Conservation (phyloP, 2,329 filamentous ascomycete species). For the Hyphodiscus sp. region DNA sequence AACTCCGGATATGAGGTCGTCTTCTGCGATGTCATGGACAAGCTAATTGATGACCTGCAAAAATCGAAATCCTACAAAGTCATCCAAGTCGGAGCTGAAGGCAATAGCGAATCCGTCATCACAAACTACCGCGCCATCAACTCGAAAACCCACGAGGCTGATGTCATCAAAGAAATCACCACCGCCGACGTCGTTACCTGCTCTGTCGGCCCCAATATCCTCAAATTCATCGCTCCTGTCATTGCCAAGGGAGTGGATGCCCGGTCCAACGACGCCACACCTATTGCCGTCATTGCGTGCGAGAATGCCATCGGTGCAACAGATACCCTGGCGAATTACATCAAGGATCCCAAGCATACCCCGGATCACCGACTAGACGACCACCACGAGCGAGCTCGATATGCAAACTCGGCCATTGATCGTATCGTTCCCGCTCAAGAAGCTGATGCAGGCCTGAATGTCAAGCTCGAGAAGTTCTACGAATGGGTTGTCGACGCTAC, state of each 20-base stretch:
- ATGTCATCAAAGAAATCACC: conserved; percentile 78
- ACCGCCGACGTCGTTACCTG: conserved; percentile 90
- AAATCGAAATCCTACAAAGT: conserved; percentile 74
- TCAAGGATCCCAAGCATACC: conserved; percentile 66
- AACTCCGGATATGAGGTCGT: conserved; percentile 93
- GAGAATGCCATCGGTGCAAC: conserved; percentile 97
- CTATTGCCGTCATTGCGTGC: conserved; percentile 89
- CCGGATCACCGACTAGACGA: conserved; percentile 57
- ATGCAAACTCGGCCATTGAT: conserved; percentile 97
- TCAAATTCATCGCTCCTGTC: conserved; percentile 91
- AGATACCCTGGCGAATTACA: conserved; percentile 75
- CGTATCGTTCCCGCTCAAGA: conserved; percentile 94
- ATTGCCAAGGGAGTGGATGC: conserved; percentile 90
- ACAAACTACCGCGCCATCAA: conserved; percentile 97
- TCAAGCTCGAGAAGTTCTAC: conserved; percentile 97
- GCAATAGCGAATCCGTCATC: conserved; percentile 74
- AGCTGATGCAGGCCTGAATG: conserved; percentile 71
- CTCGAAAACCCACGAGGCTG: conserved; percentile 75
- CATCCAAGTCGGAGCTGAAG: conserved; percentile 83
- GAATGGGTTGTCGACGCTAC: conserved; percentile 95
- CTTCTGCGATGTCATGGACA: conserved; percentile 90
- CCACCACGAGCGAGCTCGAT: conserved; percentile 70
- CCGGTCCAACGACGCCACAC: conserved; percentile 56
- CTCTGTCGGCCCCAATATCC: conserved; percentile 91
- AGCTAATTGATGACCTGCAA: conserved; percentile 75